Base-by-base conservation (phyloP, 345 rosid species). In the Heritiera littoralis region DNA sequence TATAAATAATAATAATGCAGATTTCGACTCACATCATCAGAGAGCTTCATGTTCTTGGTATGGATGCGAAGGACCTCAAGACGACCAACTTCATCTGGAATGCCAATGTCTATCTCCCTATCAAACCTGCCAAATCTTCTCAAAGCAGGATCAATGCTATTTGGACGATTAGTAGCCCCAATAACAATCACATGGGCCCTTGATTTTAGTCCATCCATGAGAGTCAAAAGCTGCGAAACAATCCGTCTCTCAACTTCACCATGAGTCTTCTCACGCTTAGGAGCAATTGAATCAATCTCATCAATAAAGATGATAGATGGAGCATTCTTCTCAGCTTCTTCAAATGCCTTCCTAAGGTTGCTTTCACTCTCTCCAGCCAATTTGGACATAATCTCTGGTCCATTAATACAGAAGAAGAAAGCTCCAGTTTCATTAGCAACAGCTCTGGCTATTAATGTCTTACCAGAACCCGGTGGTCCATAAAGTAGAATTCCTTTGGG, bases 301-400 rank as follows among this genome's bases (percentile, higher is more conserved):
- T 89, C 94, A 49, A 89, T 91, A 81, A 91, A 89, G 68, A 91
- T 88, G 71, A 91, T 91, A n/a, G 90, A 85, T 65, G 88, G 90
- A 10, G 88, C 88, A 77, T 87, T 87, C 86, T 85, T 85, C 78
- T 89, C 90, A 43, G 92, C 92, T 76, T 89, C 92, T 82, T 91
- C 93, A 64, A 91, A 91, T 8, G 95, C 93, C 85, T 89, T 89
- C 88, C 93, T 84, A 4, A 89, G 88, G 76, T 89, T 91, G 78
- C 91, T 89, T 72, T 89, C 92, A 86, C 95, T 91, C 86, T 91
- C 93, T 66, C 93, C 95, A 79, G 92, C 95, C 81, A 91, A 81
- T 72, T 89, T 89, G 9, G 93, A 91, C 95, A 91, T 91, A 61
- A 91, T 89, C 81, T 89, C 93, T 0, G 92, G 93, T 14, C 93